Evolutionary conservation across 1,139 yeast genomes (phyloP).

Genomic region (Candida freyschussii): DNA sequence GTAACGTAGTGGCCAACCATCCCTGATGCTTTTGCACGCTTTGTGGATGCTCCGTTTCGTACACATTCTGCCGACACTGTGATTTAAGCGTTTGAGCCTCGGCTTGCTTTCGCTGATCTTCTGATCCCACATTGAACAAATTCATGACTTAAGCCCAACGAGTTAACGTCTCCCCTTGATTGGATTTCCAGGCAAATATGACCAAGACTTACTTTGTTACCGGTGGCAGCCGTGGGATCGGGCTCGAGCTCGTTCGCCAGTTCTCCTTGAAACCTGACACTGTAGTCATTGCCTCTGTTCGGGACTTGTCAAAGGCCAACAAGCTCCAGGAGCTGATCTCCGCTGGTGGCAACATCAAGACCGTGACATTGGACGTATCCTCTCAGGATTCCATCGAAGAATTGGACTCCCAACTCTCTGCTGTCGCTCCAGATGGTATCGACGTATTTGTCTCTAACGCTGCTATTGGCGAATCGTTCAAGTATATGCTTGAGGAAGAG

Average conservation of each 20-base stretch:
- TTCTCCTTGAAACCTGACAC: constrained; percentile 15
- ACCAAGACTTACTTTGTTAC: constrained; percentile 12
- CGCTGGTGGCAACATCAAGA: constrained; percentile 2
- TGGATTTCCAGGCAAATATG: constrained; percentile 2
- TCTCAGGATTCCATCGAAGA: constrained; percentile 13
- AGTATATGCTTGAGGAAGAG: background rate
- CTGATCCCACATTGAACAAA: background rate
- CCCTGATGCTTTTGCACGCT: background rate
- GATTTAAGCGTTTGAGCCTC: too few relatives aligned
- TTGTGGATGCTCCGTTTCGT: background rate
- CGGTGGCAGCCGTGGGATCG: constrained; percentile 31
- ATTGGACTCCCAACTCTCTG: constrained; percentile 10
- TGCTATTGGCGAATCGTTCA: constrained; percentile 33
- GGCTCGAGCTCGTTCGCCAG: constrained; percentile 24
- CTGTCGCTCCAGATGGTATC: constrained; percentile 28
- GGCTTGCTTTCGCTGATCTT: too few relatives aligned
- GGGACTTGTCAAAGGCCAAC: constrained; percentile 14
- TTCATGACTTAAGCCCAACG: background rate
- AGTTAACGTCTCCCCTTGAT: background rate
- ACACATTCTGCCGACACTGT: too few relatives aligned
- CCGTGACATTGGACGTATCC: constrained; percentile 17
- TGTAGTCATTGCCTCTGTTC: constrained; percentile 25
- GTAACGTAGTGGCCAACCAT: background rate
- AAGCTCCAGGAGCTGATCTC: constrained; percentile 2
- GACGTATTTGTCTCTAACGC: constrained; percentile 50